Evolutionary conservation across 1,284 basidiomycete species (phyloP).

Genomic region (Marasmius tenuissimus): DNA sequence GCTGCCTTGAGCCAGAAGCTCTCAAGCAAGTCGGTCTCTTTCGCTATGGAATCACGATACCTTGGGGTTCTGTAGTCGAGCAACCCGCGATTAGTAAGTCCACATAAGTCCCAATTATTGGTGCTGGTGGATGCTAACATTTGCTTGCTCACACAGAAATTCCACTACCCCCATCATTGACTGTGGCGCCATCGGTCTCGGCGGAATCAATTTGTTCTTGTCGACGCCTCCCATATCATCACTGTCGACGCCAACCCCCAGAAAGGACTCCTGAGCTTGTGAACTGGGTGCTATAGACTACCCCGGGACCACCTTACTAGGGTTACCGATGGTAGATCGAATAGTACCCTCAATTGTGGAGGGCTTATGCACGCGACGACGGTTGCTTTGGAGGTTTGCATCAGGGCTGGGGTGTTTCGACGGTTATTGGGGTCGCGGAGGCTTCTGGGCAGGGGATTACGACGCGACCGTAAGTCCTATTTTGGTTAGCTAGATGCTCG

Average conservation of each 20-base stretch:
- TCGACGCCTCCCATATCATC: slow-evolving; percentile 87
- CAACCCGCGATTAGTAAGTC: slow-evolving; percentile 77
- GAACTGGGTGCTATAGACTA: slow-evolving; percentile 97
- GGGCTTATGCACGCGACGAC: slow-evolving; percentile 97
- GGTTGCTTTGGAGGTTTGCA: slow-evolving; percentile 95
- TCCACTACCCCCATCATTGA: slow-evolving; percentile 95
- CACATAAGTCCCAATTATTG: background rate
- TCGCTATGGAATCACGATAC: slow-evolving; percentile 96
- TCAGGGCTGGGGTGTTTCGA: slow-evolving; percentile 98
- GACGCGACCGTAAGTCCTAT: slow-evolving; percentile 81
- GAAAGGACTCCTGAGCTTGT: slow-evolving; percentile 85
- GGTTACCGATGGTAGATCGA: slow-evolving; percentile 94
- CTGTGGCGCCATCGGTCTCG: slow-evolving; percentile 94
- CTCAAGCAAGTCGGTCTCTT: slow-evolving; percentile 94
- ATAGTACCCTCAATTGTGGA: slow-evolving; percentile 97
- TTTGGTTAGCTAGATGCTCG: no score
- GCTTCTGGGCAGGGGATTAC: slow-evolving; percentile 96
- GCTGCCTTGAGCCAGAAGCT: slow-evolving; percentile 86
- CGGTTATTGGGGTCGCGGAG: slow-evolving; percentile 92
- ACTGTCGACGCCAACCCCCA: slow-evolving; percentile 90
- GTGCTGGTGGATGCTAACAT: no score
- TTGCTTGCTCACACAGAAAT: slow-evolving; percentile 25
- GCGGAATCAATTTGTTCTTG: slow-evolving; percentile 80
- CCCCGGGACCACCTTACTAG: slow-evolving; percentile 92
- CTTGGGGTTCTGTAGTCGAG: slow-evolving; percentile 86